Evolutionary conservation across 352 stramenopile genomes (phyloP).

Genomic region (Globisporangium paroecandrum): DNA sequence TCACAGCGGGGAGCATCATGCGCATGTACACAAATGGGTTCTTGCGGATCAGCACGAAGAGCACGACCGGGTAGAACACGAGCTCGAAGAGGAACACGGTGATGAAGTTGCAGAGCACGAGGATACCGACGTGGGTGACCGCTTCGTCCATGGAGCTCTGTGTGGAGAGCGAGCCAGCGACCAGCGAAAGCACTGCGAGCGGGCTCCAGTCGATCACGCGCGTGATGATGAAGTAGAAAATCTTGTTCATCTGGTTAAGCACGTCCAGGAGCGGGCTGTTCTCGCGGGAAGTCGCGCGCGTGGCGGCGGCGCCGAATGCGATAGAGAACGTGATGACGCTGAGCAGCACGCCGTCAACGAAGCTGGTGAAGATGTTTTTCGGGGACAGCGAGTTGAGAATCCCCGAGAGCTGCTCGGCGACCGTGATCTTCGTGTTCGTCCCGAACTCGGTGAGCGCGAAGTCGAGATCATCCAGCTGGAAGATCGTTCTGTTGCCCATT

Average conservation of each 20-base stretch:
- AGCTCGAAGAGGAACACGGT: constrained; percentile 48
- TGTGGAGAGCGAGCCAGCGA: constrained; percentile 55
- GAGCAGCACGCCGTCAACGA: constrained; percentile 47
- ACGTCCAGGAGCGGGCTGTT: constrained; percentile 52
- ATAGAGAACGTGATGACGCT: constrained; percentile 68
- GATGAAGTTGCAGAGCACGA: constrained; percentile 52
- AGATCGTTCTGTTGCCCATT: constrained; percentile 28
- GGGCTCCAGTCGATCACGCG: constrained; percentile 67
- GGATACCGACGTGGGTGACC: constrained; percentile 48
- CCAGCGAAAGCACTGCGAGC: constrained; percentile 61
- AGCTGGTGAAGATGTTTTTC: constrained; percentile 54
- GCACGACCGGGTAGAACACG: constrained; percentile 49
- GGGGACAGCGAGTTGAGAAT: constrained; percentile 57
- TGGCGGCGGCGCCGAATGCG: constrained; percentile 50
- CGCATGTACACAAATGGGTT: constrained; percentile 63
- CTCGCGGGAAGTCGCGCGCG: constrained; percentile 46
- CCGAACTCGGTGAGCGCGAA: constrained; percentile 17
- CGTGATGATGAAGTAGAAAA: constrained; percentile 65
- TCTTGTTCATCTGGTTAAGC: constrained; percentile 67
- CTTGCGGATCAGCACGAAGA: constrained; percentile 39
- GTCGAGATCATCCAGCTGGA: constrained; percentile 45
- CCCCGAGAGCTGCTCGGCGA: constrained; percentile 49
- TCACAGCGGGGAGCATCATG: constrained; percentile 54
- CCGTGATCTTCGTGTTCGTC: constrained; percentile 32
- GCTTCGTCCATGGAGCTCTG: constrained; percentile 41